A percentile compares a stretch with the other conserved stretches of the same genome.
phyloP scores from a whole-genome alignment of 179 eudicot genomes.

The Nepenthes alata region DNA sequence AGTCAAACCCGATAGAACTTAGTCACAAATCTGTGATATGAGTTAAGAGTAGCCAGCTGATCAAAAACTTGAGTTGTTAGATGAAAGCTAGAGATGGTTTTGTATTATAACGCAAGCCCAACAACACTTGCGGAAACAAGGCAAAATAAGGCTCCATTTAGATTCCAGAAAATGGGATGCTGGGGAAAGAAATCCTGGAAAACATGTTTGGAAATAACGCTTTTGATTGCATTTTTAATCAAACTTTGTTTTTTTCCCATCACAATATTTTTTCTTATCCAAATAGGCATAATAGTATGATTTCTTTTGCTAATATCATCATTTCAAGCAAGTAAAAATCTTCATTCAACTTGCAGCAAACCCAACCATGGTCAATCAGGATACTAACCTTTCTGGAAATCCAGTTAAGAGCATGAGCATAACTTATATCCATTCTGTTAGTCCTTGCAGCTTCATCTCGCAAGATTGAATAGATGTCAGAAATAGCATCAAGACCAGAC shows the following conservation, averaged over 20 bases:
- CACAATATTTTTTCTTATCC: no score
- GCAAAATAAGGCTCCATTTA: not conserved
- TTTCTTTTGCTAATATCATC: not conserved
- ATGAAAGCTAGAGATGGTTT: not conserved
- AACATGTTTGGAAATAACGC: no score
- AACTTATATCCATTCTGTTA: conserved; percentile 69
- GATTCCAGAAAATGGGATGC: no score
- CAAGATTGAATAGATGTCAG: conserved; percentile 85
- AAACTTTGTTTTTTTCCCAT: no score
- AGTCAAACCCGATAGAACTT: no score
- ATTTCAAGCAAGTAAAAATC: not conserved
- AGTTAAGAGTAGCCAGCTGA: no score
- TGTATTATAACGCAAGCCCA: not conserved
- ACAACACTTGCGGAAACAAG: not conserved
- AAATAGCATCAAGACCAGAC: conserved; percentile 92
- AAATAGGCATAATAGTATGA: not conserved
- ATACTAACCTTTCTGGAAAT: conserved; percentile 84
- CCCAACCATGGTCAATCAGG: not conserved
- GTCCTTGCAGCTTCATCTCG: conserved; percentile 94
- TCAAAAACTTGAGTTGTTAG: not conserved
- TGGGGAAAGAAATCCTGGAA: no score
- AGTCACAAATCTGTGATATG: no score
- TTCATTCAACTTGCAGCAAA: not conserved
- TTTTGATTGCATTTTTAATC: no score
- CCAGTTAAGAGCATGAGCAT: conserved; percentile 95